Evolutionary conservation across 345 rosid species (phyloP).

Genomic region (Microcos paniculata): DNA sequence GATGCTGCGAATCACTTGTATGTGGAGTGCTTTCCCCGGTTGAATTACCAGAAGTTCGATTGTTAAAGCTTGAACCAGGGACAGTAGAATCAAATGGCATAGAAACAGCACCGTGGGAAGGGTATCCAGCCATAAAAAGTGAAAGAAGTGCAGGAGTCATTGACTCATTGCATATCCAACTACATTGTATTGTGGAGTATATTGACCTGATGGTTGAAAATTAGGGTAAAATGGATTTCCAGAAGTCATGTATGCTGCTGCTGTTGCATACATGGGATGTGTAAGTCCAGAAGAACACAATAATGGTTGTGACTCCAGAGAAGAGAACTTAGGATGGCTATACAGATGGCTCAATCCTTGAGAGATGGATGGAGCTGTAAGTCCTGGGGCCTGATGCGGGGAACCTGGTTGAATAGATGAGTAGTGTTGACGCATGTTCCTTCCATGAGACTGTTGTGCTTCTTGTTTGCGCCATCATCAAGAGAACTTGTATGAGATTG

Average conservation of each 20-base stretch:
- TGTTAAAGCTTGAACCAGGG: constrained; percentile 42
- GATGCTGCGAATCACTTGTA: constrained; percentile 41
- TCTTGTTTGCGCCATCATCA: constrained; percentile 49
- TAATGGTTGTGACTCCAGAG: constrained; percentile 54
- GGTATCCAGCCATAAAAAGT: constrained; percentile 66
- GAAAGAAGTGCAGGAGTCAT: constrained; percentile 59
- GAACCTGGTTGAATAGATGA: constrained; percentile 42
- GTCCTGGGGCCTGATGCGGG: constrained; percentile 39
- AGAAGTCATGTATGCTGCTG: constrained; percentile 68
- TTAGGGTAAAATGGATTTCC: constrained; percentile 65
- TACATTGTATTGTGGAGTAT: constrained; percentile 57
- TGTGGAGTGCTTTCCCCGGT: constrained; percentile 38
- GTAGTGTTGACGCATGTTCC: constrained; percentile 43
- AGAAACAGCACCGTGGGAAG: constrained; percentile 64
- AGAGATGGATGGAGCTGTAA: constrained; percentile 36
- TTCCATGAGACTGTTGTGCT: constrained; percentile 55
- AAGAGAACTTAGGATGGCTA: constrained; percentile 43
- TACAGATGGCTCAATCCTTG: constrained; percentile 49
- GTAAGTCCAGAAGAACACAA: constrained; percentile 65
- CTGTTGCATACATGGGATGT: constrained; percentile 62
- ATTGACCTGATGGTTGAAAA: constrained; percentile 66
- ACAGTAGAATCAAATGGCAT: constrained; percentile 54
- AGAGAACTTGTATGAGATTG: constrained; percentile 42
- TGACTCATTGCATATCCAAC: constrained; percentile 62
- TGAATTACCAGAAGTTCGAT: constrained; percentile 35